Evolutionary conservation across 2,329 filamentous ascomycete genomes (phyloP).

Genomic region (Fusarium oligoseptatum): DNA sequence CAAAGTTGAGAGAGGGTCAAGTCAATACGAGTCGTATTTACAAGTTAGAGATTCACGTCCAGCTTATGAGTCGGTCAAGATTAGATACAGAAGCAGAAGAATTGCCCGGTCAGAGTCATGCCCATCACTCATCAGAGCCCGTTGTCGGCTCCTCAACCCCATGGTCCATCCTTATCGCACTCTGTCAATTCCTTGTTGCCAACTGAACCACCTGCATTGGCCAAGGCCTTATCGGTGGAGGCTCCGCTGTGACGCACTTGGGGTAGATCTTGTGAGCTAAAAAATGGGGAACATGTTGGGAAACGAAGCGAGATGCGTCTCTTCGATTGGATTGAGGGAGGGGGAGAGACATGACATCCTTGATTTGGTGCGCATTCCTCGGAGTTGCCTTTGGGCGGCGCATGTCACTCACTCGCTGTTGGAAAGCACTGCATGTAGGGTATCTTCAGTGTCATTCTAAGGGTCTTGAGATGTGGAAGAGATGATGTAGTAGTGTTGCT

Average conservation of each 20-base stretch:
- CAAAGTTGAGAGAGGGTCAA: not conserved
- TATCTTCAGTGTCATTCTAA: constrained; percentile 6
- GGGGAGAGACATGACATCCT: not conserved
- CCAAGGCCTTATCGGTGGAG: constrained; percentile 41
- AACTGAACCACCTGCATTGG: constrained; percentile 42
- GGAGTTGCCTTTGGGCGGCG: not conserved
- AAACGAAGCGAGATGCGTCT: not conserved
- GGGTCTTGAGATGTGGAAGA: not conserved
- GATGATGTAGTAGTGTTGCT: not conserved
- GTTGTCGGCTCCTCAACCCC: constrained; percentile 32
- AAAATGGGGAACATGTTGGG: constrained; percentile 34
- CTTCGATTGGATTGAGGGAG: too few species aligned
- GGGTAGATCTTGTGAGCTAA: constrained; percentile 45
- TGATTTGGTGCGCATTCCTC: not conserved
- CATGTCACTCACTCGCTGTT: not conserved
- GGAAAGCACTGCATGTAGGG: constrained; percentile 12
- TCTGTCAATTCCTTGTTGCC: constrained; percentile 21
- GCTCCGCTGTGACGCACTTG: constrained; percentile 40
- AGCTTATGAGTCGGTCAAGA: not conserved
- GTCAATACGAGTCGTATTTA: not conserved
- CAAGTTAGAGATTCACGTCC: not conserved
- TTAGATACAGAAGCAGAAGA: constrained; percentile 9
- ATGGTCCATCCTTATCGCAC: constrained; percentile 34
- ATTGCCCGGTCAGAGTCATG: constrained; percentile 8
- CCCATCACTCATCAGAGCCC: not conserved